Evolutionary conservation across 495 filamentous ascomycete genomes (phyloP).

Genomic region (Polyplosphaeria fusca): DNA sequence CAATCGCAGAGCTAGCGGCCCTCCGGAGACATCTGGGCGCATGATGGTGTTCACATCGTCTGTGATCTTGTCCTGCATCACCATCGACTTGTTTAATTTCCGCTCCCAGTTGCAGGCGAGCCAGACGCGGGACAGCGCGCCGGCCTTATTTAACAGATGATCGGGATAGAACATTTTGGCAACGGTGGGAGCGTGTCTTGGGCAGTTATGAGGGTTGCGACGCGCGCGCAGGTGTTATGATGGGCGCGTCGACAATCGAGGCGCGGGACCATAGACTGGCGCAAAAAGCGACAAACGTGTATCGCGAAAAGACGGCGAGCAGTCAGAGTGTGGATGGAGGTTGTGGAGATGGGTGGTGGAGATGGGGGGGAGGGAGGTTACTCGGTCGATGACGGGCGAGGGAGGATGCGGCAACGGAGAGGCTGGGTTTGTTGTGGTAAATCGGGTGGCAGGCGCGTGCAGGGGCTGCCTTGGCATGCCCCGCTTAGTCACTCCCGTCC

Average conservation of each 20-base stretch:
- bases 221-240: not conserved
- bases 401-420: not conserved
- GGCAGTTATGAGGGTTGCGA: not conserved
- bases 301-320: not conserved
- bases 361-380: not conserved
- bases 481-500: too few relatives aligned
- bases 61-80: constrained; percentile 86
- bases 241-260: constrained; percentile 24
- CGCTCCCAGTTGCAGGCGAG: constrained; percentile 95
- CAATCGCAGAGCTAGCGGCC: constrained; percentile 88
- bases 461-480: too few relatives aligned
- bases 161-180: constrained; percentile 94
- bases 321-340: not conserved
- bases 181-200: not conserved
- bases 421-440: not conserved
- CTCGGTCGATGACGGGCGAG: not conserved
- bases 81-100: constrained; percentile 93
- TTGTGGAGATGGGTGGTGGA: not conserved
- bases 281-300: too few relatives aligned
- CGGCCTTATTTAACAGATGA: constrained; percentile 90
- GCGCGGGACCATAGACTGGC: too few relatives aligned
- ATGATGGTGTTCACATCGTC: constrained; percentile 94
- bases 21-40: constrained; percentile 69
- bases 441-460: not conserved
- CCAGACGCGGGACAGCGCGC: constrained; percentile 96